Base-by-base conservation (phyloP, 805 yeast genomes). In the Huiozyma naganishii region DNA sequence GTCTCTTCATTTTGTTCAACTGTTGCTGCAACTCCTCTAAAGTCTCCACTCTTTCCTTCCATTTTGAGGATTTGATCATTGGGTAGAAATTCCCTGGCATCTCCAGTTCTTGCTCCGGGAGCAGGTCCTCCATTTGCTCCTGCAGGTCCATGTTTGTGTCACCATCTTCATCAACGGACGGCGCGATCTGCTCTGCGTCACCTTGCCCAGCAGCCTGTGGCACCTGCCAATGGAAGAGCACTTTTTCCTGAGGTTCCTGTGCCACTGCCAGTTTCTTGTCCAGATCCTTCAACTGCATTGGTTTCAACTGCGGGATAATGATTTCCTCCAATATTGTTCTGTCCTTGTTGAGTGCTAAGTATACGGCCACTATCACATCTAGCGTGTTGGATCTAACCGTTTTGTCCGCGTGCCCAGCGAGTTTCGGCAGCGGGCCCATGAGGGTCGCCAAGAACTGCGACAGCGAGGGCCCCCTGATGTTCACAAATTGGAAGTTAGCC, bases 21-120 rank as follows among this genome's bases (percentile, higher is more conserved):
- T 68, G 64, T 13, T 61, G 58, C 32, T 69, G 71, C 7, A 72
- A 58, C 48, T 79, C 88, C 40, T 85, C 90, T 44, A 92, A 68
- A 0, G 75, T 86, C 52, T 85, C 96, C 45, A 84, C 87, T 49
- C 98, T 72, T 42, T 89, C 97, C 57, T 88, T 87, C 98, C 98
- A 92, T 54, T 82, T 80, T 0, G 79, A 48, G 1, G 89, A 79
- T 1, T 69, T 59, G 30, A 87, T 64, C 50, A 77, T 67, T 1
- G 68, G 55, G 29, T 70, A 54, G 45, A 87, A 74, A 52, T 80
- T 80, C 3, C 65, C 53, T 0, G 97, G 95, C 1, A 89, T 52
- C 2, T 65, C 52, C 23, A 17, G 23, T 17, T 17, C 23, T 17
- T 17, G 23, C 33, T 30, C 33, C 0, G 97, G 95, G 1, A 89